Evolutionary conservation across 1,284 basidiomycete genomes (phyloP).

Genomic region (Caloboletus firmus): DNA sequence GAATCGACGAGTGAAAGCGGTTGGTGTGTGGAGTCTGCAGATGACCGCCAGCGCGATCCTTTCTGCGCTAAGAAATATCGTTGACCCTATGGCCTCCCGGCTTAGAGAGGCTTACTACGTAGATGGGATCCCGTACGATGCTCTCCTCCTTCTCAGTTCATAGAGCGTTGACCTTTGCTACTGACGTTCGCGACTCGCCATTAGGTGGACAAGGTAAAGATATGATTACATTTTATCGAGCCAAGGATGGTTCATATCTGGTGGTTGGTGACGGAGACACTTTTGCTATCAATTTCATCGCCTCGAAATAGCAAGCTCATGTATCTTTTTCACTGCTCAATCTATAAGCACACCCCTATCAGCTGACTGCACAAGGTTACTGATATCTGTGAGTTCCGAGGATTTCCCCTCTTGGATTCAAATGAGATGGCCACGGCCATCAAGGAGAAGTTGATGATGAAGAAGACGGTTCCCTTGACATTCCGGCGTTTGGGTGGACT

Average conservation of each 20-base stretch:
- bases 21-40: slow-evolving; percentile 81
- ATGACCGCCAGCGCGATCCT: slow-evolving; percentile 69
- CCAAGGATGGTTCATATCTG: not conserved
- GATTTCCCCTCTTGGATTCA: not conserved
- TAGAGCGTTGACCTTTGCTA: slow-evolving; percentile 21
- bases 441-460: not conserved
- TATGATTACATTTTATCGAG: not conserved
- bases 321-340: slow-evolving; percentile 1
- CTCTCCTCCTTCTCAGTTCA: slow-evolving; percentile 24
- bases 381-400: not conserved
- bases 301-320: not conserved
- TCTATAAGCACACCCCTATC: not conserved
- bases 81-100: slow-evolving; percentile 54
- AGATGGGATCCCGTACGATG: slow-evolving; percentile 37
- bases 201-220: slow-evolving; percentile 13
- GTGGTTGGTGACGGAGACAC: not conserved
- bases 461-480: not conserved
- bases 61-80: slow-evolving; percentile 55
- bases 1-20: slow-evolving; percentile 82
- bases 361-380: not conserved
- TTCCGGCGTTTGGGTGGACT: not conserved
- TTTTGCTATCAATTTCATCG: not conserved
- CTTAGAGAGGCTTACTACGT: slow-evolving; percentile 44
- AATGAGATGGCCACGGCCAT: not conserved
- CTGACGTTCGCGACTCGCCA: not conserved